Percentiles rank a stretch among this genome's conserved stretches.
phyloP scores from a whole-genome alignment of 371 early-diverging fungal genomes.

The Nematocida displodere region DNA sequence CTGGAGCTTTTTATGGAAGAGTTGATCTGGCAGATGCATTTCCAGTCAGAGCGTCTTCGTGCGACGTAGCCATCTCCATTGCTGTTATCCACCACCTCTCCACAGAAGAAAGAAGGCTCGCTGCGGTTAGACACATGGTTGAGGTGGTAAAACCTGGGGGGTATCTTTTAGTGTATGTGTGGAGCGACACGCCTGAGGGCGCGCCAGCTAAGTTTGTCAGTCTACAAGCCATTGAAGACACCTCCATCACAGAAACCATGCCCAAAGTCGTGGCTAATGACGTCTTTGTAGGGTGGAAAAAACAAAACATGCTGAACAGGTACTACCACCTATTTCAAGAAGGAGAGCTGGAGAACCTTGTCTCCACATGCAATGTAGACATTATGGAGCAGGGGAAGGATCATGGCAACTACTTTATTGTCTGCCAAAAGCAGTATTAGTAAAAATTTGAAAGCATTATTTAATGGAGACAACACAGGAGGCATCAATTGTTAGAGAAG shows the following conservation, averaged over 20 bases:
- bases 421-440: slow-evolving; percentile 17
- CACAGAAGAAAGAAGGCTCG: slow-evolving; percentile 54
- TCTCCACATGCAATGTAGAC: background rate
- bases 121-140: slow-evolving; percentile 49
- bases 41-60: slow-evolving; percentile 44
- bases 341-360: slow-evolving; percentile 35
- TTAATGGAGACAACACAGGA: slow-evolving; percentile 1
- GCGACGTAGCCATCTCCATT: slow-evolving; percentile 61
- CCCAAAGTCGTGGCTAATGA: slow-evolving; percentile 25
- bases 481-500: background rate
- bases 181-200: slow-evolving; percentile 54
- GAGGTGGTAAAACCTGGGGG: slow-evolving; percentile 54
- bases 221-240: background rate
- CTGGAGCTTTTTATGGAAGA: slow-evolving; percentile 21
- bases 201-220: slow-evolving; percentile 58
- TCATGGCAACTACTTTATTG: slow-evolving; percentile 45
- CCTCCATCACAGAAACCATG: background rate
- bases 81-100: slow-evolving; percentile 65
- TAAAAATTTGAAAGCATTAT: background rate
- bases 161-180: slow-evolving; percentile 59
- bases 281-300: slow-evolving; percentile 61
- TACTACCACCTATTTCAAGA: slow-evolving; percentile 61
- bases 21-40: slow-evolving; percentile 47
- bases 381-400: slow-evolving; percentile 37
- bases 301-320: slow-evolving; percentile 46